These are phyloP conservation scores for Pseudogymnoascus sp. DNA, from an alignment of 2,329 filamentous ascomycete species.

Conservation along the genomic window DNA sequence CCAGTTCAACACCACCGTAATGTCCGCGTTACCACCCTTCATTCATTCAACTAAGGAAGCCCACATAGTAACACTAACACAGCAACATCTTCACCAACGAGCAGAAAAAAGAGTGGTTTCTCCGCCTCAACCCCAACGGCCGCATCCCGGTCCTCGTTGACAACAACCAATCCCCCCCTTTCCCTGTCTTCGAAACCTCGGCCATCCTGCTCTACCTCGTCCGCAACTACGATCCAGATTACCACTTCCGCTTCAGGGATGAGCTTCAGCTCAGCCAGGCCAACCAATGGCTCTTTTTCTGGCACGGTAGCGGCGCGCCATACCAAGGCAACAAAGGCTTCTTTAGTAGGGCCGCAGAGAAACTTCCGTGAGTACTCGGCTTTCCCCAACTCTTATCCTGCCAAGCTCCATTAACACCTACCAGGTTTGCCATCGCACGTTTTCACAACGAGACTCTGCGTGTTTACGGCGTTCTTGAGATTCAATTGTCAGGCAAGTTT, in stretches of 20 bases:
- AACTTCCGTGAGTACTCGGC: constrained; percentile 33
- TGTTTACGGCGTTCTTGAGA: constrained; percentile 46
- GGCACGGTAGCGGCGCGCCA: constrained; percentile 38
- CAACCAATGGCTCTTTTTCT: constrained; percentile 48
- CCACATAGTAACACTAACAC: background rate
- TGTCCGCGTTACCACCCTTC: constrained; percentile 18
- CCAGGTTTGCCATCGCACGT: constrained; percentile 38
- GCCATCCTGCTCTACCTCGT: constrained; percentile 45
- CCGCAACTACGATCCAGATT: constrained; percentile 39
- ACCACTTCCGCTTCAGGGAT: constrained; percentile 44
- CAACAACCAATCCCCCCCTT: constrained; percentile 40
- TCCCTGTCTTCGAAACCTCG: constrained; percentile 44
- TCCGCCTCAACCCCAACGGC: constrained; percentile 39
- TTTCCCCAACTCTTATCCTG: background rate
- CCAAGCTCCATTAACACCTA: background rate
- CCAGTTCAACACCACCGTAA: constrained; percentile 38
- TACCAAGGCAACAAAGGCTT: constrained; percentile 36
- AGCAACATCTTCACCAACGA: constrained; percentile 42
- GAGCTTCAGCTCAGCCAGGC: constrained; percentile 40
- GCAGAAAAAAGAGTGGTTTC: constrained; percentile 49
- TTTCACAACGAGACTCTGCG: constrained; percentile 45
- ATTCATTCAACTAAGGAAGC: background rate
- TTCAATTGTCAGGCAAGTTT: constrained; percentile 44
- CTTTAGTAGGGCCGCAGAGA: constrained; percentile 38
- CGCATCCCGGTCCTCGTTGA: constrained; percentile 26